phyloP scores from a whole-genome alignment of 805 yeast genomes.

The Candida bentonensis region DNA sequence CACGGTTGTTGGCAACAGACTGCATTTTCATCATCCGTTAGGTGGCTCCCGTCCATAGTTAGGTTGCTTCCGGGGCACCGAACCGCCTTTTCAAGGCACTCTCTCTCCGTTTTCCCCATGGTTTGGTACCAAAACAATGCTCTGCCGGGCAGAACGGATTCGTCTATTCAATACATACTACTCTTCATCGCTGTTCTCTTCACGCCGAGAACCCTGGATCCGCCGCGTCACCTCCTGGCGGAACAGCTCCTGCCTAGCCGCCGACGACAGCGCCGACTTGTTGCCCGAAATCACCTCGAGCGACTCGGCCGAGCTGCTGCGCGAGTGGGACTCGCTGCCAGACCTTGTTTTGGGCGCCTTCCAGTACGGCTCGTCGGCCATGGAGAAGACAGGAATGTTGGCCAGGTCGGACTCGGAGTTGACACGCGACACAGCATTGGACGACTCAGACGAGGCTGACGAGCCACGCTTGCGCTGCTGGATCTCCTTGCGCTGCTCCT shows the following conservation, averaged over 20 bases:
- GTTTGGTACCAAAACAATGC: no score
- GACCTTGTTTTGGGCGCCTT: background rate
- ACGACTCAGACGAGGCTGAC: conserved; percentile 25
- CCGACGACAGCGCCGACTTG: background rate
- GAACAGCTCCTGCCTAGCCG: background rate
- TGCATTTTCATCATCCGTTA: no score
- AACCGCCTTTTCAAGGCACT: no score
- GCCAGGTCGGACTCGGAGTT: conserved; percentile 48
- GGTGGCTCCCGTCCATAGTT: no score
- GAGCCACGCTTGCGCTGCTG: conserved; percentile 6
- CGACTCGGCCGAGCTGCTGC: background rate
- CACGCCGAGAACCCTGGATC: background rate
- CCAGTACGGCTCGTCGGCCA: background rate
- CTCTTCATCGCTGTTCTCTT: no score
- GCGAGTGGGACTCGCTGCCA: background rate
- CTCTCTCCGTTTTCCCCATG: no score
- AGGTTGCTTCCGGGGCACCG: no score
- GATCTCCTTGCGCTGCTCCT: conserved; percentile 5
- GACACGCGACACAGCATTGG: conserved; percentile 49
- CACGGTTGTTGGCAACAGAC: no score
- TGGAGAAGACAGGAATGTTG: conserved; percentile 45
- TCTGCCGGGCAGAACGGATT: no score
- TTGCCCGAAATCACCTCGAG: background rate
- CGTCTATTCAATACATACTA: no score
- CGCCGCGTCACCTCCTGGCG: background rate